Percentiles rank a stretch among this genome's conserved stretches.
Evolutionary conservation across 2,329 filamentous ascomycete species (phyloP).

Genomic region (Tolypocladium sp.): DNA sequence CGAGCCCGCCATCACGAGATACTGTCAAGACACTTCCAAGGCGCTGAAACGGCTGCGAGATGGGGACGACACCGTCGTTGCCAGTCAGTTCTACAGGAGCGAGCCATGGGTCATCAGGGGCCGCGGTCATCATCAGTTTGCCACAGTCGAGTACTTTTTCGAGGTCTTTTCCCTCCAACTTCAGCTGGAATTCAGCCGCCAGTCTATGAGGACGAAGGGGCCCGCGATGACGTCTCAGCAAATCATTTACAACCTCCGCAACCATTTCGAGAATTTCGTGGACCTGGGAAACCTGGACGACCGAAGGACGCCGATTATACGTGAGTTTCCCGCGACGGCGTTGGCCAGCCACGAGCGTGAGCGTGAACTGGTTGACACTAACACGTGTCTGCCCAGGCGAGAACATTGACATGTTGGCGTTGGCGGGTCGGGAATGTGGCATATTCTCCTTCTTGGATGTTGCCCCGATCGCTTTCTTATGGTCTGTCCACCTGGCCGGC

Average conservation of each 20-base stretch:
- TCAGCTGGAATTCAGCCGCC: slow-evolving; percentile 10
- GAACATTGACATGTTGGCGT: slow-evolving; percentile 13
- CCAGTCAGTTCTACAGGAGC: neutral
- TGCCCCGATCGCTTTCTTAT: slow-evolving; percentile 9
- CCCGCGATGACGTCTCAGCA: slow-evolving; percentile 13
- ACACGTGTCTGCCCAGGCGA: slow-evolving; percentile 8
- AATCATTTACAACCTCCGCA: slow-evolving; percentile 14
- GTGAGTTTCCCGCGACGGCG: slow-evolving; percentile 7
- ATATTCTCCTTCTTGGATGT: slow-evolving; percentile 10
- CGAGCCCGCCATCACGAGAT: slow-evolving; percentile 13
- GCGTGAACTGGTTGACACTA: neutral
- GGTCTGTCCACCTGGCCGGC: slow-evolving; percentile 5
- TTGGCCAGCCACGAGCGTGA: neutral
- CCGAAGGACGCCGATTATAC: slow-evolving; percentile 9
- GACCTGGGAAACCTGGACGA: slow-evolving; percentile 11
- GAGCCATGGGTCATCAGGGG: neutral
- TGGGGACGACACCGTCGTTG: neutral
- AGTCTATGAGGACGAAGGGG: neutral
- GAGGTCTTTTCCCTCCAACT: slow-evolving; percentile 15
- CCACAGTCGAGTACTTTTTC: slow-evolving; percentile 13
- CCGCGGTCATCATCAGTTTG: neutral
- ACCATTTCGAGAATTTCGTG: slow-evolving; percentile 15
- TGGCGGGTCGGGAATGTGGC: slow-evolving; percentile 9
- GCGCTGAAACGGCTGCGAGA: slow-evolving; percentile 9
- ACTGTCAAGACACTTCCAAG: slow-evolving; percentile 11